Base-by-base conservation (phyloP, 2,329 filamentous ascomycete species). In the Macrophomina tecta region DNA sequence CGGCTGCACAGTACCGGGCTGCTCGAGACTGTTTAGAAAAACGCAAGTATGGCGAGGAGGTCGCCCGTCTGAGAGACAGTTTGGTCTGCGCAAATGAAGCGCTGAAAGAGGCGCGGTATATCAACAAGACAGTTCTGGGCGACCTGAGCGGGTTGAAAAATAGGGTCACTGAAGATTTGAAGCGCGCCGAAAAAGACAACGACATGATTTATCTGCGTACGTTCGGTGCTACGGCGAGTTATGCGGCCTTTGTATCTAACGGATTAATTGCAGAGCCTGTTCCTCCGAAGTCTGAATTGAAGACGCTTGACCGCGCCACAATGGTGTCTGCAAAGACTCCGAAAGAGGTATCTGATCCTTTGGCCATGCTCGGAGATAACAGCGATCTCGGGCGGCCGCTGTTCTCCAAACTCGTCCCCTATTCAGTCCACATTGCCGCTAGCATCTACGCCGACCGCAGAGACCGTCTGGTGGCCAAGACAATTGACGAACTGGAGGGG, bases 391-490 rank as follows among this genome's bases (percentile, higher is more conserved):
- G 95, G 0, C 89, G 89, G 28, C 91, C 93, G 0, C 81, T 99
- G 0, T 98, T 99, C 76, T 88, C 91, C 1, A 95, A 94, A 72
- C 85, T 99, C 1, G 95, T 99, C 0, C 95, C 95, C 0, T 98
- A 97, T 76, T 93, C 94, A 0, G 95, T 98, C 0, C 95, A 99
- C 74, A 87, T 98, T 58, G 95, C 95, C 7, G 92, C 94, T 1
- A 97, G 93, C 56, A 97, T 98, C 40, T 99, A 99, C 75, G 93
- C 93, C 65, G 94, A 98, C 75, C 87, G 94, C 14, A 86, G 94
- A 67, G 94, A 99, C 77, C 87, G 93, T n/a, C 83, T 97, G 67
- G 90, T 99, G 51, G 97, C 95, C 75, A 91, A 92, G 71, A 91
- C 88, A 61, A 91, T 97, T 58, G 89, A 91, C 32, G 91, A 96